Conservation (phyloP, 148 eudicot genomes). For the Dysphania ambrosioides region DNA sequence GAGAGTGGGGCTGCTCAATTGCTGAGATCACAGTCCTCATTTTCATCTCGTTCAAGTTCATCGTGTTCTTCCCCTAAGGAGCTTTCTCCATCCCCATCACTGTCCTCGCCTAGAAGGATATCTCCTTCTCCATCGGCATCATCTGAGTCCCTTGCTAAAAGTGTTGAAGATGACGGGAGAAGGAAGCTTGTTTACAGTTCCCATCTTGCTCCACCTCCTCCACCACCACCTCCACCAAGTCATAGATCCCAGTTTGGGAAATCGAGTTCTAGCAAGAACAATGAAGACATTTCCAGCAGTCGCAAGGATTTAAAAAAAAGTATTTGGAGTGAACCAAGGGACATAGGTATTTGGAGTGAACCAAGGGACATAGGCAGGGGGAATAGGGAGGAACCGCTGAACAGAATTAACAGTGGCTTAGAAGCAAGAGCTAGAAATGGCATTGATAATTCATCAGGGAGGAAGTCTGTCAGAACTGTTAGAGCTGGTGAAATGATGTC, state of each 20-base stretch:
- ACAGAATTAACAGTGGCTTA: conserved; percentile 16
- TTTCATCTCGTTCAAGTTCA: conserved; percentile 20
- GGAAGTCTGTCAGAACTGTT: conserved; percentile 40
- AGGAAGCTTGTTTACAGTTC: conserved; percentile 37
- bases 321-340: conserved; percentile 36
- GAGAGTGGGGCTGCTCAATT: conserved; percentile 29
- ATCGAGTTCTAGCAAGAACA: conserved; percentile 25
- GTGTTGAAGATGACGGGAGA: conserved; percentile 38
- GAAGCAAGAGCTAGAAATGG: conserved; percentile 25
- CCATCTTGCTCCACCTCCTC: conserved; percentile 46
- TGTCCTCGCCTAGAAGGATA: conserved; percentile 21
- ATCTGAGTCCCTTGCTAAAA: conserved; percentile 35
- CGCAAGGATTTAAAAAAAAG: conserved; percentile 34
- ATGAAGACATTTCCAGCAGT: conserved; percentile 1
- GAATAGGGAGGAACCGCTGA: conserved; percentile 18
- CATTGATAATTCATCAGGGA: conserved; percentile 23
- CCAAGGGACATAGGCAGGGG: conserved; percentile 15
- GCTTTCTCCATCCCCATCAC: conserved; percentile 28
- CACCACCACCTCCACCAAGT: conserved; percentile 38
- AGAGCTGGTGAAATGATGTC: conserved; percentile 21
- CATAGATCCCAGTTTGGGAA: conserved; percentile 27
- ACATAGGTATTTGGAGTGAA: too few relatives aligned
- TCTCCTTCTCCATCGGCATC: conserved; percentile 25
- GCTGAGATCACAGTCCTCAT: conserved; percentile 30
- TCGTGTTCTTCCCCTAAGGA: conserved; percentile 16